A percentile compares a stretch with the other conserved stretches of the same genome.
Conservation (phyloP, 2,329 filamentous ascomycete genomes). For the Cercospora berteroae region DNA sequence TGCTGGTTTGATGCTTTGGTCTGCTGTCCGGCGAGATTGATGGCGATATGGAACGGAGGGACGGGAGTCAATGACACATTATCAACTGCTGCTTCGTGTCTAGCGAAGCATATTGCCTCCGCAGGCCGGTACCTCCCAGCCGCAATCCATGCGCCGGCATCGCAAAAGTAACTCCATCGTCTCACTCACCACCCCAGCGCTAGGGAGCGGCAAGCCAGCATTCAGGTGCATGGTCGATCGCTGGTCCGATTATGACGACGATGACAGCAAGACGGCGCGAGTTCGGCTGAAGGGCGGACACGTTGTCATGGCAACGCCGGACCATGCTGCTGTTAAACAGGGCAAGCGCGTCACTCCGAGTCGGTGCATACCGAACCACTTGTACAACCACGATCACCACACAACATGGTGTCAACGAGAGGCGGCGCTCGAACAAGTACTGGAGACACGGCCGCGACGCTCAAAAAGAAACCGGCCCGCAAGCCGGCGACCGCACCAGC, state of each 20-base stretch:
- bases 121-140: neutral
- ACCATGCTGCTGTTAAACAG: neutral
- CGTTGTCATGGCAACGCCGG: neutral
- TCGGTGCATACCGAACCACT: neutral
- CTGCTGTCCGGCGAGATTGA: neutral
- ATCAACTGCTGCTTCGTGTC: neutral
- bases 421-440: constrained; percentile 30
- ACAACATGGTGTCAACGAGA: constrained; percentile 40
- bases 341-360: neutral
- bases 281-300: neutral
- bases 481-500: constrained; percentile 28
- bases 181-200: neutral
- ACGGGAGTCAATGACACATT: neutral
- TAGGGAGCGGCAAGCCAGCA: neutral
- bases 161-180: neutral
- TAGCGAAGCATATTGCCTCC: neutral
- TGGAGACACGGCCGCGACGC: constrained; percentile 20
- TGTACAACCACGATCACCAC: constrained; percentile 8
- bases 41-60: neutral
- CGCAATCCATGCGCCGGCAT: neutral
- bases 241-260: neutral
- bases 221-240: neutral
- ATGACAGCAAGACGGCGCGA: neutral
- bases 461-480: constrained; percentile 39
- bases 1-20: neutral